Evolutionary conservation across 441 rosid species (phyloP).

Genomic region (Arabidopsis lyrata): DNA sequence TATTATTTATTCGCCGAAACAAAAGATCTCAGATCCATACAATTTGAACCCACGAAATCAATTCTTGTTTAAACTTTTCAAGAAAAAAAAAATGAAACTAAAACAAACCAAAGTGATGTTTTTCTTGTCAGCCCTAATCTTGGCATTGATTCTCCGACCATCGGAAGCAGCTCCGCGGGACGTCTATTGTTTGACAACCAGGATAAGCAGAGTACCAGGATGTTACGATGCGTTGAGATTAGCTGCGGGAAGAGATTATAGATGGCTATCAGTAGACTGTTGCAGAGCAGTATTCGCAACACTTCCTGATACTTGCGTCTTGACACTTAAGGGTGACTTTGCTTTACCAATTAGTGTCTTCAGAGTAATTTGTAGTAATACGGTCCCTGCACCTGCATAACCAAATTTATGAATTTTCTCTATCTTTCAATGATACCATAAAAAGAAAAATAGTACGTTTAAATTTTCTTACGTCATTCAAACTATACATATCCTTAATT

Average conservation of each 20-base stretch:
- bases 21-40: constrained; percentile 1
- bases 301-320: neutral
- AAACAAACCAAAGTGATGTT: neutral
- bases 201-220: neutral
- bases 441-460: no score
- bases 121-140: neutral
- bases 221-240: neutral
- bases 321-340: neutral
- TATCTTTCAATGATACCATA: neutral
- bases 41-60: neutral
- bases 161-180: neutral
- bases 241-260: neutral
- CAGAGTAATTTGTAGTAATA: neutral
- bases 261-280: neutral
- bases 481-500: no score
- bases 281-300: constrained; percentile 19
- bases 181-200: neutral
- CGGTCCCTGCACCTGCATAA: neutral
- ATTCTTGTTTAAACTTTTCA: neutral
- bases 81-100: neutral
- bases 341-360: neutral
- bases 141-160: neutral
- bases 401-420: neutral
- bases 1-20: neutral
- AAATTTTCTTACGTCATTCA: no score